Conservation (phyloP, 1,284 basidiomycete species). For the Sphaerobolus stellatus region DNA sequence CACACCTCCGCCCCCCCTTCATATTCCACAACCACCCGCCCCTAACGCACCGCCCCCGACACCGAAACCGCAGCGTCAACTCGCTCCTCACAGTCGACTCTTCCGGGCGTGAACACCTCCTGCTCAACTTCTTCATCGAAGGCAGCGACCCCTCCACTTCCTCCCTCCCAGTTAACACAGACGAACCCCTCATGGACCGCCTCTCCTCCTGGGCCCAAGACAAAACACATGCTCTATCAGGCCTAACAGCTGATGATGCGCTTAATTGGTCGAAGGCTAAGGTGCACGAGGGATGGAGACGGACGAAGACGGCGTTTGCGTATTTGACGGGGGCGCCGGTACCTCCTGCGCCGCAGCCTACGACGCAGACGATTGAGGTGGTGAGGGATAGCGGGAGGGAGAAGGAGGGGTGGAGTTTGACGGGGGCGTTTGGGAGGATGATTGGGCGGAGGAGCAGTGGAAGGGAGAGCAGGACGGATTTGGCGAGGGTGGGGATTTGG, state of each 20-base stretch:
- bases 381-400: neutral
- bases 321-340: constrained; percentile 63
- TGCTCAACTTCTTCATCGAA: constrained; percentile 76
- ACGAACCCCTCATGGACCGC: constrained; percentile 16
- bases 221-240: constrained; percentile 40
- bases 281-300: constrained; percentile 41
- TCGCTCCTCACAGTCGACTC: constrained; percentile 72
- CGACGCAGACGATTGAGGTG: constrained; percentile 1
- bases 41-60: constrained; percentile 64
- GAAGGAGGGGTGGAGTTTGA: constrained; percentile 44
- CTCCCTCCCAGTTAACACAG: constrained; percentile 45
- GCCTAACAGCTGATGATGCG: constrained; percentile 55
- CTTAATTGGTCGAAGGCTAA: constrained; percentile 45
- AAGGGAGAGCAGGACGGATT: constrained; percentile 29
- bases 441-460: constrained; percentile 40
- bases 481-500: constrained; percentile 46
- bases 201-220: constrained; percentile 39
- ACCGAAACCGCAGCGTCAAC: constrained; percentile 74
- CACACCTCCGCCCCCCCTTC: constrained; percentile 62
- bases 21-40: constrained; percentile 78
- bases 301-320: constrained; percentile 55
- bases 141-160: constrained; percentile 44
- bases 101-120: constrained; percentile 73
- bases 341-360: constrained; percentile 13
- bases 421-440: constrained; percentile 68